These are phyloP conservation scores for Gossypium trilobum DNA, from an alignment of 441 rosid species.

Conservation along the genomic window DNA sequence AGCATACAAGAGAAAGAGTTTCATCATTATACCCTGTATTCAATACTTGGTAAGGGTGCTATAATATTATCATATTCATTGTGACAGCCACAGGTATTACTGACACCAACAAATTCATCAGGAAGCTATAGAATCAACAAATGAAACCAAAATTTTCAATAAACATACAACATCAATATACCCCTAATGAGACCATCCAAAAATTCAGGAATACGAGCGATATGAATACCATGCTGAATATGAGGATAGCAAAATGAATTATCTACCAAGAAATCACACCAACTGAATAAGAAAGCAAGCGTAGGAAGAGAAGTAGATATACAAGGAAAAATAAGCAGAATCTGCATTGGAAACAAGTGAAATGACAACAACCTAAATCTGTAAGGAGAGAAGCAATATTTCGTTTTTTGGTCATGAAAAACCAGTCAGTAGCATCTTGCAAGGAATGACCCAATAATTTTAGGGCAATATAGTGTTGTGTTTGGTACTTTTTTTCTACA, in stretches of 20 bases:
- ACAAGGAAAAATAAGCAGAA: not conserved
- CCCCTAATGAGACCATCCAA: not conserved
- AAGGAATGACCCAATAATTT: no score
- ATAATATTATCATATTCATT: not conserved
- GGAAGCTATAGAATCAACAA: not conserved
- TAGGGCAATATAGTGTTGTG: no score
- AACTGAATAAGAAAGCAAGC: not conserved
- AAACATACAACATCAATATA: not conserved
- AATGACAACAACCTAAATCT: no score
- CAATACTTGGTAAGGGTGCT: not conserved
- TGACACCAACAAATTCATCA: not conserved
- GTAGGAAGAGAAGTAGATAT: not conserved
- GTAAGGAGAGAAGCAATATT: no score
- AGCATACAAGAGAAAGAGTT: not conserved
- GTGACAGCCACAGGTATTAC: not conserved
- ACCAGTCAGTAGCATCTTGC: no score
- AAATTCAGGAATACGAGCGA: not conserved
- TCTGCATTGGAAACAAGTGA: not conserved
- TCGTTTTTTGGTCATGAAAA: no score
- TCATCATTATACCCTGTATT: not conserved
- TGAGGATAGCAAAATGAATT: not conserved
- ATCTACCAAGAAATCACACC: not conserved
- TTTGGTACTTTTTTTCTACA: no score
- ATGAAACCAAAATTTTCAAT: not conserved
- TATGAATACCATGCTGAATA: not conserved